A percentile compares a stretch with the other conserved stretches of the same genome.
Evolutionary conservation across 345 rosid genomes (phyloP).

Genomic region (Brassica cretica): DNA sequence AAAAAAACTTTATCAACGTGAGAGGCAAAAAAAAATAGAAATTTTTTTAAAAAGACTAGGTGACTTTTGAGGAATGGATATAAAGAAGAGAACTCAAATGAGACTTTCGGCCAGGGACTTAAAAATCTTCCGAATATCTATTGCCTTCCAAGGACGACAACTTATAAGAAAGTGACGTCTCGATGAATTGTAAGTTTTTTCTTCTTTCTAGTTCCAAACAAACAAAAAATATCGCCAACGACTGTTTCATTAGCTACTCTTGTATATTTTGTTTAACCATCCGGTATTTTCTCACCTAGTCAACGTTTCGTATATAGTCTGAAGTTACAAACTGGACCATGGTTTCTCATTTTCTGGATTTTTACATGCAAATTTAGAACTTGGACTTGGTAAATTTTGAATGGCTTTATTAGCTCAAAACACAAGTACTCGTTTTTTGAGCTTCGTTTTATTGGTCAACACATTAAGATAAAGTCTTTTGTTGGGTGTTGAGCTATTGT

Average conservation of each 20-base stretch:
- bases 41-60: not conserved
- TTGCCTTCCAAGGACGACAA: not conserved
- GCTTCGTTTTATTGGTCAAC: not conserved
- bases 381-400: not conserved
- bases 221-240: not conserved
- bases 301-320: not conserved
- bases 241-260: not conserved
- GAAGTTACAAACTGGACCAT: not conserved
- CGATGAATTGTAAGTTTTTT: constrained; percentile 17
- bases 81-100: constrained; percentile 8
- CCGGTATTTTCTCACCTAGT: not conserved
- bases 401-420: not conserved
- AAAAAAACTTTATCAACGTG: not conserved
- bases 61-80: not conserved
- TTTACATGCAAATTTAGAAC: not conserved
- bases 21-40: not conserved
- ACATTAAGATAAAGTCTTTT: not conserved
- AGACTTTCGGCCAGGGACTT: constrained; percentile 1
- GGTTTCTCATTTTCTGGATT: not conserved
- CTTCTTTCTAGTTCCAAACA: not conserved
- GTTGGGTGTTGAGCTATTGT: not conserved
- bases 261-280: not conserved
- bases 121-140: not conserved
- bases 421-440: not conserved
- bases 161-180: not conserved